Evolutionary conservation across 139 green algal species (phyloP), one percentile per base, ranked within the genome.

Genomic region (Chlorella sp.): DNA sequence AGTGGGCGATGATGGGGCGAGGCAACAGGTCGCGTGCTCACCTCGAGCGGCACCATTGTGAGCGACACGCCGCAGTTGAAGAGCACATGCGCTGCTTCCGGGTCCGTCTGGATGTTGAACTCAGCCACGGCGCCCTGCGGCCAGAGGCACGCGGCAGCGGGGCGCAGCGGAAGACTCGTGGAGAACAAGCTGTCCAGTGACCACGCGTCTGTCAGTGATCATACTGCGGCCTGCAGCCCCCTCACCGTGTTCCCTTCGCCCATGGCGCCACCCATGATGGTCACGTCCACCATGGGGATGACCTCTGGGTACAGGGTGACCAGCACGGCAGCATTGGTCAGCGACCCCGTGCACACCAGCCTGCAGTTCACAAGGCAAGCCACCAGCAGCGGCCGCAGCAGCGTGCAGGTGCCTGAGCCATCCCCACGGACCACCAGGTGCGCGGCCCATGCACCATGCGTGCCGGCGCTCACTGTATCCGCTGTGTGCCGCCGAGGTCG

Each of bases 21-120:
- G 42, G 42, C 42, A 55, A 55, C 42, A 55, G 10, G 17, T 55
- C 10, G 42, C 10, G 10, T 55, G 1, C 76, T 59, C 30, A 93
- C 88, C 82, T 99, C 95, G 10, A 98, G 74, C 0, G 95, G 95
- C 34, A 98, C 83, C 93, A 99, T 98, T 17, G 86, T 90, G 5
- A 98, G 74, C 0, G 63, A 76, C 30, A 87, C 82, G 0, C 88
- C 88, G 1, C 68, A 79, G 62, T 96, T 77, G 50, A 98, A 93
- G 29, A 99, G 93, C 5, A 80, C 20, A 22, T 75, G 69, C 1
- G 74, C 74, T 2, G 74, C 74, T 69, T 80, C 91, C 0, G 75
- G 75, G 67, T 88, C 82, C 91, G 83, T 72, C 62, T 77, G 84
- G 27, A 93, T 89, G 78, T 95, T 95, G 83, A 95, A 95, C 72